Percentiles rank a stretch among this genome's conserved stretches.
These are phyloP conservation scores for Pseudogymnoascus sp. DNA, from an alignment of 2,329 filamentous ascomycete species.

Conservation along the genomic window DNA sequence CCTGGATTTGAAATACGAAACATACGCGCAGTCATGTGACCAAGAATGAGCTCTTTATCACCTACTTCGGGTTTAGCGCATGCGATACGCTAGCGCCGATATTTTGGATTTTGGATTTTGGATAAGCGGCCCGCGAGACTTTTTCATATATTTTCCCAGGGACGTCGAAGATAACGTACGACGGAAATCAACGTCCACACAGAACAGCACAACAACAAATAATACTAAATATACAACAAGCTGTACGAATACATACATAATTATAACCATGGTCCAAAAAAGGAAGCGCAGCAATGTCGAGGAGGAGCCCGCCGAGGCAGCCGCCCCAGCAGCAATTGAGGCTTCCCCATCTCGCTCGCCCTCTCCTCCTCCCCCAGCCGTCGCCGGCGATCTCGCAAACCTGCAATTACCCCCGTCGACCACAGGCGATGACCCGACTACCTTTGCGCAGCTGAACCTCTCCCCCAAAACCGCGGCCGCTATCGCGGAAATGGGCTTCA, in stretches of 20 bases:
- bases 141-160: conserved; percentile 1
- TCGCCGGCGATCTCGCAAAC: neutral
- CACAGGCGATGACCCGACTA: conserved; percentile 60
- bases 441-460: conserved; percentile 56
- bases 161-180: neutral
- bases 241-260: neutral
- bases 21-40: neutral
- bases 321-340: neutral
- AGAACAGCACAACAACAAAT: neutral
- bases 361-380: neutral
- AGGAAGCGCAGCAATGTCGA: conserved; percentile 3
- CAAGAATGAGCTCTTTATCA: neutral
- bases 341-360: neutral
- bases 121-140: conserved; percentile 1
- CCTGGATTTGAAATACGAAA: neutral
- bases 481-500: conserved; percentile 80
- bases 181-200: neutral
- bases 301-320: neutral
- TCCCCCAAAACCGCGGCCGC: conserved; percentile 84
- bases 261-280: neutral
- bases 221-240: neutral
- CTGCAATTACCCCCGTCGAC: conserved; percentile 30
- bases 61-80: neutral
- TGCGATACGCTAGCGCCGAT: neutral
- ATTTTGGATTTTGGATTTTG: neutral